phyloP scores from a whole-genome alignment of 1,284 basidiomycete genomes.

The Trametes sp. region DNA sequence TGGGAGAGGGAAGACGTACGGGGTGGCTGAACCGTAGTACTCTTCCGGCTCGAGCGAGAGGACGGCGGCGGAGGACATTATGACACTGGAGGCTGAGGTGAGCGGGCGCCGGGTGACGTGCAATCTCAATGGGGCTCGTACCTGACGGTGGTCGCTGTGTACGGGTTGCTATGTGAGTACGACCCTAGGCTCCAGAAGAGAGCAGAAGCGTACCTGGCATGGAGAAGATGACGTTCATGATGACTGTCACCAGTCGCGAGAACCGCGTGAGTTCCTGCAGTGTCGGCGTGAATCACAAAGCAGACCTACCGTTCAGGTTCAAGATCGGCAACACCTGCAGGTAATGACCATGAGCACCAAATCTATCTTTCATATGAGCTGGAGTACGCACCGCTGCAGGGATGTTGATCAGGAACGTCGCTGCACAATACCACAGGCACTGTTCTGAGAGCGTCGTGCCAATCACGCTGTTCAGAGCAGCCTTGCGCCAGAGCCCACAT shows the following conservation, averaged over 20 bases:
- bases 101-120: too few relatives aligned
- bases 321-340: conserved; percentile 19
- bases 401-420: conserved; percentile 24
- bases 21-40: background rate
- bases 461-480: conserved; percentile 21
- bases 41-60: conserved; percentile 23
- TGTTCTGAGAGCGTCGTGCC: conserved; percentile 25
- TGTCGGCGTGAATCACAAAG: background rate
- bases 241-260: background rate
- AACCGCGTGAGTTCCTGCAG: background rate
- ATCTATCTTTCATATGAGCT: background rate
- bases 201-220: conserved; percentile 17
- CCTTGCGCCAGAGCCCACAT: conserved; percentile 21
- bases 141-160: conserved; percentile 23
- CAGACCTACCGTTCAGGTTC: conserved; percentile 24
- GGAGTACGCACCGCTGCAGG: conserved; percentile 19
- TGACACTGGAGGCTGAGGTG: conserved; percentile 11
- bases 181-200: too few relatives aligned
- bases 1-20: conserved; percentile 1
- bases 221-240: conserved; percentile 30
- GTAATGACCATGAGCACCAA: background rate
- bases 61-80: conserved; percentile 28
- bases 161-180: background rate
- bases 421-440: conserved; percentile 29
- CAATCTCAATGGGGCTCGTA: too few relatives aligned